phyloP scores from a whole-genome alignment of 164 flowering plant genomes.

The Vitis rupestris region DNA sequence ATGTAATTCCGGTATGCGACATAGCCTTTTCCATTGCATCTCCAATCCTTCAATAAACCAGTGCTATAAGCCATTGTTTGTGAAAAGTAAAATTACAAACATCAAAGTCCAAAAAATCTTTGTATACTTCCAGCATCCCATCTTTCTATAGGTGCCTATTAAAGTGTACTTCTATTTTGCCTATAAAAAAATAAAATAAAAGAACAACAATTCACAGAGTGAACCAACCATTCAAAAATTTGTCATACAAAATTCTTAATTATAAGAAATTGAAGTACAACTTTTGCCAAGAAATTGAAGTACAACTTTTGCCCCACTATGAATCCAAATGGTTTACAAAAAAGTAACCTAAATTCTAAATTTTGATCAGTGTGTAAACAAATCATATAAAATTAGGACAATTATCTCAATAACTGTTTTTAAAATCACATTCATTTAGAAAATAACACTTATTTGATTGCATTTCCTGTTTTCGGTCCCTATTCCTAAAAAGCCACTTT shows the following conservation, averaged over 20 bases:
- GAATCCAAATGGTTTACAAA: neutral
- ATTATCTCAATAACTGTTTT: too few relatives aligned
- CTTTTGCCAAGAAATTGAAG: neutral
- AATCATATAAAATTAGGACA: too few relatives aligned
- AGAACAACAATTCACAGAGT: neutral
- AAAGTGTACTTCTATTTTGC: too few relatives aligned
- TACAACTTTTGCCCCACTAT: neutral
- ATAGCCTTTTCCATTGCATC: conserved; percentile 94
- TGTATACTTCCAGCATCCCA: too few relatives aligned
- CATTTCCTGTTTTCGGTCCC: too few relatives aligned
- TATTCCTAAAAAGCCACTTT: too few relatives aligned
- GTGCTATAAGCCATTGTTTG: conserved; percentile 1
- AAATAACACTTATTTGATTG: too few relatives aligned
- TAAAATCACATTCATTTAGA: too few relatives aligned
- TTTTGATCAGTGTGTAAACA: too few relatives aligned
- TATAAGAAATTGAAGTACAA: neutral
- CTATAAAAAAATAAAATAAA: neutral
- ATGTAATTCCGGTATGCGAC: conserved; percentile 87
- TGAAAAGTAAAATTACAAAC: neutral
- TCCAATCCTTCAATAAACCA: conserved; percentile 78
- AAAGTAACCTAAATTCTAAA: neutral
- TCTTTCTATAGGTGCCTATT: too few relatives aligned
- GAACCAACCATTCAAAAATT: neutral
- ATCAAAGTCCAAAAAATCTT: neutral
- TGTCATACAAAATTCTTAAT: neutral